Percentiles rank a stretch among this genome's conserved stretches.
Evolutionary conservation across 371 early-diverging fungal genomes (phyloP).

Genomic region (Saksenaea vasiformis): DNA sequence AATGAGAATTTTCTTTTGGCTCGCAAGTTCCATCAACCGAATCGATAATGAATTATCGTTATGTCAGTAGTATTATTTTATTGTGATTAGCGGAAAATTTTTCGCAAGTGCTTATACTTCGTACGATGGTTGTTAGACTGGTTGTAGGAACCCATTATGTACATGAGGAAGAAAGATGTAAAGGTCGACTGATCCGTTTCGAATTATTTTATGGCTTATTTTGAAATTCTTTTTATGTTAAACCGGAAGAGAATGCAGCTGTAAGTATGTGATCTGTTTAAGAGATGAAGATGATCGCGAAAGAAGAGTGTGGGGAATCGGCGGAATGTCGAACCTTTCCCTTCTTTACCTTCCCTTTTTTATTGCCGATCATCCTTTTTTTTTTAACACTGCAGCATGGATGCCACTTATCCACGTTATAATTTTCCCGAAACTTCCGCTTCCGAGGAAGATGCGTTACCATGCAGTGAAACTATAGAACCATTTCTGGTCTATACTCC

Average conservation of each 20-base stretch:
- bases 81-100: too few relatives aligned
- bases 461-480: neutral
- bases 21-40: too few relatives aligned
- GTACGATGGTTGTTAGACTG: too few relatives aligned
- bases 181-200: neutral
- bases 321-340: slow-evolving; percentile 1
- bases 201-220: slow-evolving; percentile 1
- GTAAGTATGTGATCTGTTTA: neutral
- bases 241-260: neutral
- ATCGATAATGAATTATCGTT: too few relatives aligned
- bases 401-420: neutral
- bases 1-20: too few relatives aligned
- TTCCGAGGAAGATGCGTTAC: neutral
- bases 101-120: too few relatives aligned
- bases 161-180: neutral
- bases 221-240: slow-evolving; percentile 1
- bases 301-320: slow-evolving; percentile 1
- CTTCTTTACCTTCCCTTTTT: slow-evolving; percentile 1
- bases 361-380: neutral
- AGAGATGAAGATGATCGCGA: neutral
- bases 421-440: neutral
- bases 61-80: too few relatives aligned
- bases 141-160: neutral
- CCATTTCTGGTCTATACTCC: slow-evolving; percentile 18
- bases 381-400: neutral